Evolutionary conservation across 805 yeast genomes (phyloP).

Genomic region (Wickerhamiella musiphila): DNA sequence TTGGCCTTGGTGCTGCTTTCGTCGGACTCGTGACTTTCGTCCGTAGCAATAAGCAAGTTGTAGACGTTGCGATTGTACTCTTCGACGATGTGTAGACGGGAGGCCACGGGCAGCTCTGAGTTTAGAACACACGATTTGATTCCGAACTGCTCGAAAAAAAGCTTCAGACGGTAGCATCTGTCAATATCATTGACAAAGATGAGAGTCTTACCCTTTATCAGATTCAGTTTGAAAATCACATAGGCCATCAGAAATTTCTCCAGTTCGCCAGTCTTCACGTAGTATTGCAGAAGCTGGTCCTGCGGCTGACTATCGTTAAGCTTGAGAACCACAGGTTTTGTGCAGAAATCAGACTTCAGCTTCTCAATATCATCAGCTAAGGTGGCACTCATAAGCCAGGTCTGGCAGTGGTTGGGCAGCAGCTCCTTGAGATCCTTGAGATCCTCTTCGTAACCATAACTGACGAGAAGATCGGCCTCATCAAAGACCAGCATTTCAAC

Average conservation of each 20-base stretch:
- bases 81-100: slow-evolving; percentile 87
- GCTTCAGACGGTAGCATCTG: slow-evolving; percentile 80
- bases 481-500: slow-evolving; percentile 70
- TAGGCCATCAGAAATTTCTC: slow-evolving; percentile 84
- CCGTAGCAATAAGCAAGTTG: slow-evolving; percentile 82
- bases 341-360: slow-evolving; percentile 62
- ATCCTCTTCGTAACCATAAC: slow-evolving; percentile 86
- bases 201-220: slow-evolving; percentile 81
- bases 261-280: slow-evolving; percentile 69
- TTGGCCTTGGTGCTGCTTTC: slow-evolving; percentile 9
- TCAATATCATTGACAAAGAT: slow-evolving; percentile 87
- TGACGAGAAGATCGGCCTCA: slow-evolving; percentile 81
- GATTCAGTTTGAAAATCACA: slow-evolving; percentile 73
- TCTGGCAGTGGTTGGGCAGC: slow-evolving; percentile 54
- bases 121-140: slow-evolving; percentile 74
- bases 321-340: slow-evolving; percentile 63
- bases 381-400: slow-evolving; percentile 93
- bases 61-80: slow-evolving; percentile 85
- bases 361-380: slow-evolving; percentile 69
- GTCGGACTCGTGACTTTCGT: slow-evolving; percentile 46
- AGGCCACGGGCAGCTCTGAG: slow-evolving; percentile 81
- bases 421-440: slow-evolving; percentile 42
- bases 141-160: slow-evolving; percentile 90
- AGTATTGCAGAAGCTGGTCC: slow-evolving; percentile 57
- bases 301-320: slow-evolving; percentile 49